Percentiles rank a stretch among this genome's conserved stretches.
Evolutionary conservation across 129 eudicot species (phyloP).

Genomic region (Lactuca sativa): DNA sequence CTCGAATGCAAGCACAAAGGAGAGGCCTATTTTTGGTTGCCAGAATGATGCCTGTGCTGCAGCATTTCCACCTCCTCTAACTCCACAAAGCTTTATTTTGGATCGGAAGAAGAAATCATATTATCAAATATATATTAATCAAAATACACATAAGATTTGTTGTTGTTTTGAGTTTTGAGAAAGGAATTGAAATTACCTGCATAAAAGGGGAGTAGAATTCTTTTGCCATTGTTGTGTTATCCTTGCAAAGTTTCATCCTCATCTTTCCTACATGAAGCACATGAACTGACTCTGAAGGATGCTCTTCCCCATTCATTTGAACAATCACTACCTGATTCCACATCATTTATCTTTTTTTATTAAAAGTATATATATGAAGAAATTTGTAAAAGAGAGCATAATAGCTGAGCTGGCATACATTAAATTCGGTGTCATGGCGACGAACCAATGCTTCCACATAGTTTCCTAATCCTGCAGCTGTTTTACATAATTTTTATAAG

Average conservation of each 20-base stretch:
- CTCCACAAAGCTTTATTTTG: constrained; percentile 76
- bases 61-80: constrained; percentile 98
- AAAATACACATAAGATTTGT: too few relatives aligned
- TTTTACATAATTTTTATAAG: constrained; percentile 17
- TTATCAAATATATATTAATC: too few relatives aligned
- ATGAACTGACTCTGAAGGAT: constrained; percentile 73
- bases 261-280: constrained; percentile 88
- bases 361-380: too few relatives aligned
- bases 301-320: constrained; percentile 83
- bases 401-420: constrained; percentile 39
- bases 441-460: constrained; percentile 94
- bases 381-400: too few relatives aligned
- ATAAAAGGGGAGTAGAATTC: constrained; percentile 83
- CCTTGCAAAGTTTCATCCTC: constrained; percentile 94
- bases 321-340: constrained; percentile 68
- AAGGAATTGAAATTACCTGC: constrained; percentile 54
- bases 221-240: constrained; percentile 74
- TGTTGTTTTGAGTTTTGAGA: too few relatives aligned
- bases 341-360: too few relatives aligned
- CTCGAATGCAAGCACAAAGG: constrained; percentile 85
- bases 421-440: constrained; percentile 86
- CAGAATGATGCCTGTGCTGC: constrained; percentile 96
- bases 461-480: constrained; percentile 99
- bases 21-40: constrained; percentile 72
- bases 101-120: background rate